Conservation (phyloP, 768 basidiomycete genomes). For the Holtermanniella nyarrowii region DNA sequence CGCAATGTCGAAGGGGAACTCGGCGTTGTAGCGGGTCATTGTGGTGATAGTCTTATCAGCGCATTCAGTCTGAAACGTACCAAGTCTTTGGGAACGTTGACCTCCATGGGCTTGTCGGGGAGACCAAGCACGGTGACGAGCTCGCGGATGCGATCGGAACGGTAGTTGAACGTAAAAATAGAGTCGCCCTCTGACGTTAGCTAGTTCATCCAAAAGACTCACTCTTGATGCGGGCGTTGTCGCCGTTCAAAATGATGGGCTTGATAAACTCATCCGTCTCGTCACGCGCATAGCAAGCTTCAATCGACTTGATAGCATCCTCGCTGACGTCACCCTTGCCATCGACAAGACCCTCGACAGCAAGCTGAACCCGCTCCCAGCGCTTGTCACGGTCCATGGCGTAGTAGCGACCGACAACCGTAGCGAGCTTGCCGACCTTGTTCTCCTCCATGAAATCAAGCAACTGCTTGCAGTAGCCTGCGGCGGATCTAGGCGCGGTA, state of each 20-base stretch:
- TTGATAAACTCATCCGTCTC: constrained; percentile 93
- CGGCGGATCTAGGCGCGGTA: constrained; percentile 75
- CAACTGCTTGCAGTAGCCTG: constrained; percentile 65
- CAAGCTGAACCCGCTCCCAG: constrained; percentile 87
- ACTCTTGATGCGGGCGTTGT: constrained; percentile 72
- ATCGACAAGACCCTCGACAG: constrained; percentile 69
- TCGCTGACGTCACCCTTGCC: constrained; percentile 49
- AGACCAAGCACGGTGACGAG: constrained; percentile 70
- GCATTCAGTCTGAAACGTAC: constrained; percentile 45
- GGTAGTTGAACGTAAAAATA: constrained; percentile 93
- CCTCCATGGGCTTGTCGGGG: constrained; percentile 73
- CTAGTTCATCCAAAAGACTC: constrained; percentile 15
- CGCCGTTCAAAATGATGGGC: constrained; percentile 77
- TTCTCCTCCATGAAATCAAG: constrained; percentile 68
- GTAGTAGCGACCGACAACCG: constrained; percentile 82
- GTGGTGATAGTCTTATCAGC: constrained; percentile 68
- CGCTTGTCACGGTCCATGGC: constrained; percentile 96
- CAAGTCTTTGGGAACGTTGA: constrained; percentile 66
- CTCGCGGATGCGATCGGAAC: constrained; percentile 92
- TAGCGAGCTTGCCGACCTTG: constrained; percentile 61
- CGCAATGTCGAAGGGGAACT: constrained; percentile 78
- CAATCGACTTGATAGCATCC: constrained; percentile 56
- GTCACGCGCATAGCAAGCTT: constrained; percentile 68
- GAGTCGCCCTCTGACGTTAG: constrained; percentile 61
- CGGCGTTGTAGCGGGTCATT: constrained; percentile 86